Base-by-base conservation (phyloP, 768 basidiomycete species). In the Mycena indigotica region DNA sequence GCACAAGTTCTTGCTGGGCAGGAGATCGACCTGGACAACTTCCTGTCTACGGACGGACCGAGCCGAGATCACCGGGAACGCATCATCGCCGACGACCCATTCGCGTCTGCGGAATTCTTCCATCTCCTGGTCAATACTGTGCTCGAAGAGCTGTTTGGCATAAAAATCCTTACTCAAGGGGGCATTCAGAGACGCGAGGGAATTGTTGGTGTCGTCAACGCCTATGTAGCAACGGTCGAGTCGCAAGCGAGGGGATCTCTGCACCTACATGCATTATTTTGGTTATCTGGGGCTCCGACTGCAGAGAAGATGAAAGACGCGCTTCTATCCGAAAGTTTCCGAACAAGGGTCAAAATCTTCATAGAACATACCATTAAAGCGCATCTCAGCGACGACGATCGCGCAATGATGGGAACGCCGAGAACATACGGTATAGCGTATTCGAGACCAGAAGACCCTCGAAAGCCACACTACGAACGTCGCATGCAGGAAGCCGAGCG, bases 201-300 rank as follows among this genome's bases (percentile, higher is more conserved):
- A 0, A 58, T 75, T 1, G 61, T 75, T 3, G 75, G 77, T 0
- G 4, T 52, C 2, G 60, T 74, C 1, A 32, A 41, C 17, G 76
- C 71, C 1, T 78, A 76, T 56, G 69, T 74, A 55, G 77, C 73
- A 0, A 61, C 67, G 0, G 72, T 78, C 0, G 77, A 80, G 64
- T 59, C 69, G 1, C 79, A 80, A 60, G 75, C 72, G 0, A 58
- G 74, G n/a, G 74, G 72, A 0, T 69, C 67, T 1, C 62, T 79
- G 1, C 79, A 76, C 62, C 57, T 72, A 0, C 76, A 77, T 56
- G 44, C 75, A 16, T 50, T 78, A 0, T 1, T 77, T 0, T 77
- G 72, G 71, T 58, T 77, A 3, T 25, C 54, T 10, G 51, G 69
- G 39, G 61, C 69, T 2, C 75, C 75, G 17, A 67, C 52, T 10